Conservation (phyloP, 2,329 filamentous ascomycete species). For the Pseudogymnoascus sp. region DNA sequence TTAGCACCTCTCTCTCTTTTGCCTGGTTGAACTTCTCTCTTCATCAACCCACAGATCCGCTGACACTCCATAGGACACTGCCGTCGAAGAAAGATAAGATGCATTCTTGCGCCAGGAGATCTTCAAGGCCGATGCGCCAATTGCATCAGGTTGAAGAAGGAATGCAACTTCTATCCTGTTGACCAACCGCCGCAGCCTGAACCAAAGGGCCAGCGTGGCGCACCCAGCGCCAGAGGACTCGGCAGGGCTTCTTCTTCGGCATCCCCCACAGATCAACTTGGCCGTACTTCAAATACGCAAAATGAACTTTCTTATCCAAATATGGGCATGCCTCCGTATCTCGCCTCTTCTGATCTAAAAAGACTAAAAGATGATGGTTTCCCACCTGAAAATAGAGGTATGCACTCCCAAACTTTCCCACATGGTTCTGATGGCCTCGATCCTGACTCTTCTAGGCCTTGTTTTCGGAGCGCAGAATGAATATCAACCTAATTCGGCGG, state of each 20-base stretch:
- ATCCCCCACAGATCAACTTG: slow-evolving; percentile 40
- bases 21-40: slow-evolving; percentile 11
- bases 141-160: slow-evolving; percentile 89
- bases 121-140: slow-evolving; percentile 74
- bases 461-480: slow-evolving; percentile 1
- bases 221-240: neutral
- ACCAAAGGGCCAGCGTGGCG: slow-evolving; percentile 35
- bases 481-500: slow-evolving; percentile 9
- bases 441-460: neutral
- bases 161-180: slow-evolving; percentile 87
- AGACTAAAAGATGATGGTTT: slow-evolving; percentile 29
- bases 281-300: slow-evolving; percentile 37
- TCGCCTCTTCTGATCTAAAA: slow-evolving; percentile 38
- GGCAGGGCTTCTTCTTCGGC: slow-evolving; percentile 30
- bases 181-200: slow-evolving; percentile 58
- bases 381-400: slow-evolving; percentile 28
- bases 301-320: slow-evolving; percentile 36
- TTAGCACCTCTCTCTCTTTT: slow-evolving; percentile 46
- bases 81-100: slow-evolving; percentile 87
- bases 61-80: slow-evolving; percentile 62
- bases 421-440: neutral
- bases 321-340: slow-evolving; percentile 38
- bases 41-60: slow-evolving; percentile 10
- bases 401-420: neutral
- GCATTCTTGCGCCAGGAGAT: slow-evolving; percentile 69